Percentiles rank a stretch among this genome's conserved stretches.
Evolutionary conservation across 202 grass and related monocot species (phyloP).

Genomic region (Setaria italica): DNA sequence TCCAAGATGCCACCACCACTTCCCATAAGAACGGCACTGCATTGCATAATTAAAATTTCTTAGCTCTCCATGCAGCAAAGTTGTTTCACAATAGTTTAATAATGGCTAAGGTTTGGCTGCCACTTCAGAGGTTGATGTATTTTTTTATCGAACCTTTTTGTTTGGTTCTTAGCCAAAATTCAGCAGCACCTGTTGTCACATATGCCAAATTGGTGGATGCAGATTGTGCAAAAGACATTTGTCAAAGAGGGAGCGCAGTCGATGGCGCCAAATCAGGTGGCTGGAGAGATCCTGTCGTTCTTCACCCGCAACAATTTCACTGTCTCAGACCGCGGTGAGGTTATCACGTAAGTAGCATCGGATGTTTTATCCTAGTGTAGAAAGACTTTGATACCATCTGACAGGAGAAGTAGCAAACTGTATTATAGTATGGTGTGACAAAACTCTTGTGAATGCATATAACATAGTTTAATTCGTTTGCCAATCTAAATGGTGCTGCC

Average conservation of each 20-base stretch:
- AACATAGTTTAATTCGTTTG: neutral
- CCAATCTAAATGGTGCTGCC: neutral
- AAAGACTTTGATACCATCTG: neutral
- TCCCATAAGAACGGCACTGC: neutral
- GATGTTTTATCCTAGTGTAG: neutral
- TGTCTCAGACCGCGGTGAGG: constrained; percentile 83
- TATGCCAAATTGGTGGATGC: constrained; percentile 32
- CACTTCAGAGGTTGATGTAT: neutral
- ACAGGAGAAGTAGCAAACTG: neutral
- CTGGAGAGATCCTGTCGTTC: constrained; percentile 89
- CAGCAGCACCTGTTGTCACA: neutral
- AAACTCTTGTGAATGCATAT: neutral
- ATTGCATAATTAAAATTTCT: neutral
- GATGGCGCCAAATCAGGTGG: constrained; percentile 71
- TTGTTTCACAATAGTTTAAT: neutral
- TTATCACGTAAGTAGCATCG: constrained; percentile 79
- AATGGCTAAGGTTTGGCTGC: neutral
- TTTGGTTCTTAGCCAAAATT: neutral
- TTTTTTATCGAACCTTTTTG: neutral
- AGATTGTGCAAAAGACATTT: constrained; percentile 98
- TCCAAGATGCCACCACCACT: constrained; percentile 1
- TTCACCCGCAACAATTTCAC: constrained; percentile 93
- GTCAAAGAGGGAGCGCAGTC: constrained; percentile 60
- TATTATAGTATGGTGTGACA: neutral
- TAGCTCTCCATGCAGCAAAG: neutral